Base-by-base conservation (phyloP, 2,329 filamentous ascomycete genomes). In the Pyrenochaeta sp. region DNA sequence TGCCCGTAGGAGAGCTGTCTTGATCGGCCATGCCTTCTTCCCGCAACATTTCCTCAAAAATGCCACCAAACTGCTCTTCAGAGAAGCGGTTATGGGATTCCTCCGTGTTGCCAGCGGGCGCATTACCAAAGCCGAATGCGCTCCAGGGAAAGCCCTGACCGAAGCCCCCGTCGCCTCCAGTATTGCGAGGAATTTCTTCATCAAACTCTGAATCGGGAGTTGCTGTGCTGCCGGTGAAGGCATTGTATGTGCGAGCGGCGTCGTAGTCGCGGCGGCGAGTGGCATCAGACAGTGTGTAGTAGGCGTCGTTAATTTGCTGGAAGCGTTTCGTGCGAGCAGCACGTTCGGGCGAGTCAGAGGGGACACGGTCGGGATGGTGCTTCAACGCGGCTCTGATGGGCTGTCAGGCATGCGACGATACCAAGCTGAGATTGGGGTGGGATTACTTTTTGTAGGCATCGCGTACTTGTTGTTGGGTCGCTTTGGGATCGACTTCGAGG, bases 231-330 rank as follows among this genome's bases (percentile, higher is more conserved):
- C 75, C 75, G 15, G 75, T 66, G 66, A 74, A 77, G 52, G 59
- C 65, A 69, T 85, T 85, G 64, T 86, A 85, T 45, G 71, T 78
- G 32, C 90, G 85, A 54, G 92, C 87, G 47, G 85, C 82, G 71
- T 98, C 94, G 78, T 97, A 98, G 54, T 97, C 92, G 56, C 87
- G 83, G 47, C 94, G 87, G 23, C 94, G 86, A 0, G 81, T 78
- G 7, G 88, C 72, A 73, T 98, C 93, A 0, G 91, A 96, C 23
- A 98, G 87, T 0, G 91, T 93, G 76, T 91, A 96, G 82, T 96
- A 97, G 58, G 92, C 92, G 71, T 96, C 92, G 79, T 96, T 96
- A 69, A 97, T 90, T 61, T 90, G 86, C 76, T 97, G 92, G 80
- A 97, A 97, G 73, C 89, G 89, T 70, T 90, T 90, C 5, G 95